These are phyloP conservation scores for Aspergillus sp. DNA, from an alignment of 2,329 filamentous ascomycete species.

Conservation along the genomic window DNA sequence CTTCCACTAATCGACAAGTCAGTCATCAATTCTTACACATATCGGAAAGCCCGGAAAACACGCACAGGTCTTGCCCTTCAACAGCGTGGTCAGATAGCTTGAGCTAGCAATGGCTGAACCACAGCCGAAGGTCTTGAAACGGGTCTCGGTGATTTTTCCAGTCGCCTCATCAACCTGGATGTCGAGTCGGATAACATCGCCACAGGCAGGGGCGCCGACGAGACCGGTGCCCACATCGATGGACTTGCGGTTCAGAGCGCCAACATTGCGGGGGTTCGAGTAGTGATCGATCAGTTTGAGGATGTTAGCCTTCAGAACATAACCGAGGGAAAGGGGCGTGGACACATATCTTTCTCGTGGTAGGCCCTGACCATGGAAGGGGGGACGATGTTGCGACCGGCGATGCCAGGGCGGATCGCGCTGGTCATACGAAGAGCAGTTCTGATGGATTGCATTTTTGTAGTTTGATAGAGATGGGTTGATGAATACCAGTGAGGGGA, in stretches of 20 bases:
- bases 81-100: conserved; percentile 90
- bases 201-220: conserved; percentile 85
- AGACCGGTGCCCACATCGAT: conserved; percentile 85
- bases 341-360: conserved; percentile 65
- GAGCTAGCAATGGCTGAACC: conserved; percentile 92
- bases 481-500: neutral
- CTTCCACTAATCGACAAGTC: conserved; percentile 59
- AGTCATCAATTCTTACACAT: neutral
- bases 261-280: conserved; percentile 66
- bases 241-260: conserved; percentile 76
- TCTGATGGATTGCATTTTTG: conserved; percentile 14
- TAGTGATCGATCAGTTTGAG: conserved; percentile 73
- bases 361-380: conserved; percentile 38
- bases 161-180: conserved; percentile 86
- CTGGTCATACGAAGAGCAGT: conserved; percentile 10
- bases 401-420: conserved; percentile 7
- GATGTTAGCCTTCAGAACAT: conserved; percentile 13
- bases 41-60: neutral
- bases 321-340: neutral
- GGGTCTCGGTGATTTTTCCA: conserved; percentile 88
- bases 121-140: conserved; percentile 98
- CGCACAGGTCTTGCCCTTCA: conserved; percentile 78
- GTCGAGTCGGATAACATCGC: conserved; percentile 92
- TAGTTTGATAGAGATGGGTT: neutral
- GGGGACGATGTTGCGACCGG: conserved; percentile 10